These are phyloP conservation scores for Phialophora tarda DNA, from an alignment of 2,329 filamentous ascomycete genomes.

Conservation along the genomic window DNA sequence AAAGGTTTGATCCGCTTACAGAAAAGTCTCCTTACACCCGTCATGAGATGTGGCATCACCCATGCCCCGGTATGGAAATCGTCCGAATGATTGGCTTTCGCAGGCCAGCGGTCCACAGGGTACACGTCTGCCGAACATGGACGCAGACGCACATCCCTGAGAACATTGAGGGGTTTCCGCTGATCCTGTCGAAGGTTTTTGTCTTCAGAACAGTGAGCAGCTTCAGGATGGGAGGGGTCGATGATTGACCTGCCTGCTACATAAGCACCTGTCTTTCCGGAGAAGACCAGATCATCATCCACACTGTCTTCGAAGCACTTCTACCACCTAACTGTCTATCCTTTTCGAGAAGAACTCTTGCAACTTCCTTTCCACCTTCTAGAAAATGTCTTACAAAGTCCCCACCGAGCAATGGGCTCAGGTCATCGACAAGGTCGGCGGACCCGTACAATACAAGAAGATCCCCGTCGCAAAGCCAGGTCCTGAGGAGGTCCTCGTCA, in stretches of 20 bases:
- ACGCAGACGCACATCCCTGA: slow-evolving; percentile 9
- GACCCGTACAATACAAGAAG: slow-evolving; percentile 60
- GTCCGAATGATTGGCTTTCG: slow-evolving; percentile 18
- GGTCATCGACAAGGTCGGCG: slow-evolving; percentile 81
- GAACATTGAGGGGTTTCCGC: slow-evolving; percentile 36
- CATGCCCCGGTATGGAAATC: slow-evolving; percentile 3
- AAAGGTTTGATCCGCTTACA: slow-evolving; percentile 16
- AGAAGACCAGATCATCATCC: neutral
- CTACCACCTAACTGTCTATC: neutral
- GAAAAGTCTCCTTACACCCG: slow-evolving; percentile 35
- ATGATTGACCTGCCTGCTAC: slow-evolving; percentile 24
- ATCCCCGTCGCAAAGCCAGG: slow-evolving; percentile 82
- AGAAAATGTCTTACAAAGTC: slow-evolving; percentile 55
- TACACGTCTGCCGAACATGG: slow-evolving; percentile 22
- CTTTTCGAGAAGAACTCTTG: neutral
- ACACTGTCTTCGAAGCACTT: neutral
- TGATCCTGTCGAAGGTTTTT: slow-evolving; percentile 30
- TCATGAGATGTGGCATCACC: slow-evolving; percentile 34
- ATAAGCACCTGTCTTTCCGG: slow-evolving; percentile 23
- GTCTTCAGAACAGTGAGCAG: neutral
- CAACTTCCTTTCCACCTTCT: neutral
- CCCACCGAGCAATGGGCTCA: slow-evolving; percentile 90
- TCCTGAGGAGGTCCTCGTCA: slow-evolving; percentile 88
- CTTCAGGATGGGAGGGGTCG: slow-evolving; percentile 29
- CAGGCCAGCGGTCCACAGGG: slow-evolving; percentile 24